These are phyloP conservation scores for Saitozyma sp. DNA, from an alignment of 768 basidiomycete genomes.

Conservation along the genomic window DNA sequence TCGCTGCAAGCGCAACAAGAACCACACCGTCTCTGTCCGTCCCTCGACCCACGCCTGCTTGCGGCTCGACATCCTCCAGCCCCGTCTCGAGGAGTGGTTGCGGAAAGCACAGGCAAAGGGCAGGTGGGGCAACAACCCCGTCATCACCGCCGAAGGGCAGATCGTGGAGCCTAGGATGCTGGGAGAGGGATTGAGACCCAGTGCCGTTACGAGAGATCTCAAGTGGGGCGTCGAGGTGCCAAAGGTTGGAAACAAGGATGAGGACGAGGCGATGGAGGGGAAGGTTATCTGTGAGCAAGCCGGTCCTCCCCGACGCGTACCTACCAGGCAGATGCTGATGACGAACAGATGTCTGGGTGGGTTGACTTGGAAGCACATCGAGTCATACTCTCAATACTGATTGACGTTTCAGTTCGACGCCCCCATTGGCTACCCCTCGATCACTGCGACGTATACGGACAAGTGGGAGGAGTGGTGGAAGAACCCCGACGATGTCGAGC, in stretches of 20 bases:
- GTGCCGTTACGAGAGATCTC: conserved; percentile 89
- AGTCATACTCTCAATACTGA: background rate
- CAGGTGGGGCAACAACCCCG: conserved; percentile 89
- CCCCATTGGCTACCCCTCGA: conserved; percentile 93
- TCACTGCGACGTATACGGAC: conserved; percentile 89
- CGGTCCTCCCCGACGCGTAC: background rate
- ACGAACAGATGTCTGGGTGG: conserved; percentile 86
- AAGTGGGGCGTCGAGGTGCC: conserved; percentile 97
- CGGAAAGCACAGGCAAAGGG: conserved; percentile 73
- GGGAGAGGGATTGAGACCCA: conserved; percentile 73
- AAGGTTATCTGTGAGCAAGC: conserved; percentile 89
- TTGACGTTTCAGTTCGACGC: conserved; percentile 75
- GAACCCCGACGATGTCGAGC: conserved; percentile 78
- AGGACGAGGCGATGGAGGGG: conserved; percentile 79
- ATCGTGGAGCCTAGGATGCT: conserved; percentile 86
- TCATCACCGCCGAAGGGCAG: conserved; percentile 82
- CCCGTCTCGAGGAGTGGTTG: conserved; percentile 83
- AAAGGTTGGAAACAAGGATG: conserved; percentile 62
- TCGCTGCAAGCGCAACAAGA: conserved; percentile 82
- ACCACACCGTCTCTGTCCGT: conserved; percentile 72
- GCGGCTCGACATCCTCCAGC: conserved; percentile 77
- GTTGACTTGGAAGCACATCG: conserved; percentile 44
- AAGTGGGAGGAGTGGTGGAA: conserved; percentile 99
- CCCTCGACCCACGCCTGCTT: conserved; percentile 90
- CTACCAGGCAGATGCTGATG: conserved; percentile 7